Conservation (phyloP, 331 rosid genomes). For the Quercus phellos region DNA sequence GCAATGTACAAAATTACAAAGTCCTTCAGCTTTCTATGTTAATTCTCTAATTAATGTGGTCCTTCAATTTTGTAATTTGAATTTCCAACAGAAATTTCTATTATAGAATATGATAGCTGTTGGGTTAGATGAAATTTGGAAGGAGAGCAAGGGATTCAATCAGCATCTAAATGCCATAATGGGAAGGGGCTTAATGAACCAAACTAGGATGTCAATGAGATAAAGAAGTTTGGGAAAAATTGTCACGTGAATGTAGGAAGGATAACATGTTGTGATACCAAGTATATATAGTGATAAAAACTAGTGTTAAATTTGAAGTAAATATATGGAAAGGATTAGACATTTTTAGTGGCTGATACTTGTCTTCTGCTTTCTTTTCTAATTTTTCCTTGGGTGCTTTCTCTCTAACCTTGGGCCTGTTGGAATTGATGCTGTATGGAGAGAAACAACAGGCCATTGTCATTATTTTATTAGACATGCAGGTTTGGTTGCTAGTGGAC, state of each 20-base stretch:
- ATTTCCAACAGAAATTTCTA: neutral
- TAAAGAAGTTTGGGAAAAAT: neutral
- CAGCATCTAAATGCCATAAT: neutral
- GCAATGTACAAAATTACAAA: too few relatives aligned
- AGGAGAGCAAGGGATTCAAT: neutral
- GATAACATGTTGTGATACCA: neutral
- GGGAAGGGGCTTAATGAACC: neutral
- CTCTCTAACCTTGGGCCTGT: neutral
- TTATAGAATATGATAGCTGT: neutral
- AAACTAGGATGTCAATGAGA: neutral
- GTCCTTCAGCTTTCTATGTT: too few relatives aligned
- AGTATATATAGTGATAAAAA: neutral
- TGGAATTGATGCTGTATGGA: neutral
- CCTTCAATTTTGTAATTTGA: neutral
- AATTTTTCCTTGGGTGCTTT: neutral
- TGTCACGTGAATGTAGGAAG: too few relatives aligned
- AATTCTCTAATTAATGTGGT: too few relatives aligned
- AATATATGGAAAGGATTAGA: neutral
- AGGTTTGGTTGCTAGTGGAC: neutral
- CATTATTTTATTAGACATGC: neutral
- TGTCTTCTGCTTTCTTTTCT: too few relatives aligned
- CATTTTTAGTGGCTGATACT: too few relatives aligned
- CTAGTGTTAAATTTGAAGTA: neutral
- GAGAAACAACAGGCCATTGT: neutral
- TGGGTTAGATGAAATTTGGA: neutral